Evolutionary conservation across 306 rosid species (phyloP), one percentile per base, ranked within the genome.

Genomic region (Carpinus viminea): DNA sequence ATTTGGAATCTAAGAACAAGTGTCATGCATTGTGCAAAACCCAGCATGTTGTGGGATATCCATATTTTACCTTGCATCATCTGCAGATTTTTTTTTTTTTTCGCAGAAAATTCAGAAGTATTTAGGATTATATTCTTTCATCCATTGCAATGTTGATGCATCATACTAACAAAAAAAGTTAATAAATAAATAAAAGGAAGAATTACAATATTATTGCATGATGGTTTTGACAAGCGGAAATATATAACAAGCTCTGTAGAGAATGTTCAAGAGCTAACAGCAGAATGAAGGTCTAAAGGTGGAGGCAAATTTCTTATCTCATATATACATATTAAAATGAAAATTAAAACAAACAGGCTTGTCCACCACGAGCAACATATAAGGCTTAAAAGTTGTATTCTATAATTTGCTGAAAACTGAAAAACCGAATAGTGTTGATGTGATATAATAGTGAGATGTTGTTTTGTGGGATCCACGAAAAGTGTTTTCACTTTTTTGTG

Each of bases 21-120:
- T 16, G 91, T 83, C 97, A 89, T 83, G 83, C 93, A 88, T 75
- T 89, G 88, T 74, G 86, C 86, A 76, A 83, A 78, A 51, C 90
- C 93, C 62, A 57, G 55, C n/a, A 88, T 72, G 70, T 88, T 86
- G 12, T 76, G 75, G 48, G 90, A 86, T 72, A 87, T 79, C 92
- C 90, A 87, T 76, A 93, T 87, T 81, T 88, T 84, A 43, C 98
- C 98, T 76, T 91, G 95, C 97, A 93, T 91, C 89, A 88, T 91
- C 98, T 93, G 93, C 83, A 83, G 21, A 76, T n/a, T 18, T 78
- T 83, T 57, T 70, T 78, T 83, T 57, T 70, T 56, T n/a, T n/a
- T n/a, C n/a, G 21, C n/a, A 75, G 18, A 64, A 64, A 62, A 77
- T 72, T 82, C 79, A 80, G 83, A 56, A 77, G 77, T 72, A 66